Base-by-base conservation (phyloP, 176 grass and related monocot species). In the Phoenix dactylifera region DNA sequence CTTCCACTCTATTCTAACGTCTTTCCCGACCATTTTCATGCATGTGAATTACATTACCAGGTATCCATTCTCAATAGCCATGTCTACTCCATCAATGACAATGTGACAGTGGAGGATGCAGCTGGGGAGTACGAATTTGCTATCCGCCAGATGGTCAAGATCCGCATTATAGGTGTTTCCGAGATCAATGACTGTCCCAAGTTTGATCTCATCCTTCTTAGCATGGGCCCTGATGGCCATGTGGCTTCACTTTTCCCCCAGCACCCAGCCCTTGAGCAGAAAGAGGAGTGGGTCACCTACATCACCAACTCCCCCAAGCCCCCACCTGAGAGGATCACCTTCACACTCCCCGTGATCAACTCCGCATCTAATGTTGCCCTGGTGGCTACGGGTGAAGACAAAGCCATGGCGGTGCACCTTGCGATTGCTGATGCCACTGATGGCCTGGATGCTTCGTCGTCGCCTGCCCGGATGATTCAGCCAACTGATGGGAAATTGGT, bases 341-440 rank as follows among this genome's bases (percentile, higher is more conserved):
- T 95, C 70, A 95, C 89, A 12, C 76, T 95, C 24, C 82, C 82
- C 1, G 90, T 95, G 2, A 95, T 95, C 70, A 95, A 95, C 82
- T 95, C 85, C 1, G 90, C 85, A 17, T 89, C 85, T 5, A 95
- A 89, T 63, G 79, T 95, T 19, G 85, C 58, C 20, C 77, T 95
- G 50, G 59, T 95, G 15, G 76, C 67, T 58, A 75, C 80, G 0
- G 90, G 85, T 1, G 73, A 69, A 3, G 79, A 89, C 64, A 95
- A 81, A 58, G 70, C 76, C 4, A 62, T 51, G 15, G 79, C 73
- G 0, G 55, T 83, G 55, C 76, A 56, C 44, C 51, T 70, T 4
- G 73, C 90, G 3, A 39, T 81, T 44, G 68, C 61, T 57, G 63
- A 78, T 10, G 24, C 4, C 14, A 32, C 53, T 4, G 77, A 79